Evolutionary conservation across 1,284 basidiomycete genomes (phyloP).

Genomic region (Rhodotorula glutinis): DNA sequence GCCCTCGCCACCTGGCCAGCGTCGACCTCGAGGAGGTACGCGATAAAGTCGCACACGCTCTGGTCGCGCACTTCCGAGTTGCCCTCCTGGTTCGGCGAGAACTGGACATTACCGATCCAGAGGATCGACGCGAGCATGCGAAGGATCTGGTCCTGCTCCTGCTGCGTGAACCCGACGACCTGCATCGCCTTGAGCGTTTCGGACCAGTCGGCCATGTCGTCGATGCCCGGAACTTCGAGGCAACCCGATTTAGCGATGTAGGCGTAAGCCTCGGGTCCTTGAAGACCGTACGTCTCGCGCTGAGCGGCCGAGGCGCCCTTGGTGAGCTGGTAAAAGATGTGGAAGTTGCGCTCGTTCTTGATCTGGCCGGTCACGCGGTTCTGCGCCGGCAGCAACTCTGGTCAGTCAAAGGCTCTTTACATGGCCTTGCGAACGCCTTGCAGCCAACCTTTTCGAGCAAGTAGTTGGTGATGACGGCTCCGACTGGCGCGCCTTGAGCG

Average conservation of each 20-base stretch:
- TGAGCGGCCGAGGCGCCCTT: constrained; percentile 87
- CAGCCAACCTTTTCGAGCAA: constrained; percentile 75
- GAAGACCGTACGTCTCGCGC: constrained; percentile 91
- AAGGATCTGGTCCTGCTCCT: constrained; percentile 91
- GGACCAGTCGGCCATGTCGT: constrained; percentile 80
- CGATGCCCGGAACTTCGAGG: constrained; percentile 84
- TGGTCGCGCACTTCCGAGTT: constrained; percentile 69
- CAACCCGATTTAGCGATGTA: constrained; percentile 92
- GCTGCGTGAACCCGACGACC: constrained; percentile 75
- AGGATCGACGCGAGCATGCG: constrained; percentile 87
- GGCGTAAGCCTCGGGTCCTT: constrained; percentile 91
- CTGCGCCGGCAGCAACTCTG: constrained; percentile 40
- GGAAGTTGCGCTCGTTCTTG: constrained; percentile 94
- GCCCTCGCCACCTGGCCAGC: constrained; percentile 75
- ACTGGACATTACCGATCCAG: constrained; percentile 96
- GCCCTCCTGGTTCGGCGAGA: constrained; percentile 81
- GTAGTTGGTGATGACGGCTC: constrained; percentile 98
- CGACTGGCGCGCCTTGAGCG: constrained; percentile 83
- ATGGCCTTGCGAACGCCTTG: too few species aligned
- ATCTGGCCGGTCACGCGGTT: constrained; percentile 96
- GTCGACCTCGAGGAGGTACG: constrained; percentile 89
- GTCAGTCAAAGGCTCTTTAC: too few species aligned
- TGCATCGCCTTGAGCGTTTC: constrained; percentile 95
- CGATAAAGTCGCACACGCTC: constrained; percentile 91
- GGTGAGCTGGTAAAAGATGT: constrained; percentile 99